A percentile compares a stretch with the other conserved stretches of the same genome.
Conservation (phyloP, 2,329 filamentous ascomycete genomes). For the Apiospora phragmitis region DNA sequence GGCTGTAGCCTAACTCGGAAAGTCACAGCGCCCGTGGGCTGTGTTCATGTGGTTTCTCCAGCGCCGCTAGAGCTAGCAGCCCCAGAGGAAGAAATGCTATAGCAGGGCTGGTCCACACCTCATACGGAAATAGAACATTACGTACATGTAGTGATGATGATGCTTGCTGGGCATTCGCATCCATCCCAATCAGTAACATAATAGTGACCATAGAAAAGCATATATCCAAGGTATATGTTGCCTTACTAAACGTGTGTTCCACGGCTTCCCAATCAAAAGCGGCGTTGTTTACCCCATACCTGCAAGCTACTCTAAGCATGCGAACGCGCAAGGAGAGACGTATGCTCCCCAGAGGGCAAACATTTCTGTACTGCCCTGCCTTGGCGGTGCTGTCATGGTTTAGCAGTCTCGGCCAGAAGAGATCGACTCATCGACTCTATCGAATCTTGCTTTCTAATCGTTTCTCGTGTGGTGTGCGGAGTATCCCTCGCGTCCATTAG, state of each 20-base stretch:
- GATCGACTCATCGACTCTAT: neutral
- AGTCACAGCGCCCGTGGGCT: neutral
- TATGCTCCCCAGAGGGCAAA: neutral
- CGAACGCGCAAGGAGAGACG: slow-evolving; percentile 4
- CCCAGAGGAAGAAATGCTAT: neutral
- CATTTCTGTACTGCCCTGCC: neutral
- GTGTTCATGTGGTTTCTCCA: neutral
- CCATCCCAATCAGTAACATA: no score
- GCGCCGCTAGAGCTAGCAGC: neutral
- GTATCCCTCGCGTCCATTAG: neutral
- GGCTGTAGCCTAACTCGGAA: neutral
- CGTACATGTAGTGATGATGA: no score
- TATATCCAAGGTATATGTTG: no score
- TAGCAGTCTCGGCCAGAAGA: neutral
- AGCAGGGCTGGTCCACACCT: no score
- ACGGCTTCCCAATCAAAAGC: neutral
- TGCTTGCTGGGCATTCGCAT: no score
- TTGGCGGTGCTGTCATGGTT: neutral
- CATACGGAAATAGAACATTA: no score
- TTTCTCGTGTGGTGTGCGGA: neutral
- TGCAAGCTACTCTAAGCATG: neutral
- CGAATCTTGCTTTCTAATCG: neutral
- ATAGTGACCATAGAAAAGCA: no score
- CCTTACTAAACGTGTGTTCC: no score
- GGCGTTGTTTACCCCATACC: neutral